A percentile compares a stretch with the other conserved stretches of the same genome.
Evolutionary conservation across 2,329 filamentous ascomycete species (phyloP).

Genomic region (Fusarium metavorans): DNA sequence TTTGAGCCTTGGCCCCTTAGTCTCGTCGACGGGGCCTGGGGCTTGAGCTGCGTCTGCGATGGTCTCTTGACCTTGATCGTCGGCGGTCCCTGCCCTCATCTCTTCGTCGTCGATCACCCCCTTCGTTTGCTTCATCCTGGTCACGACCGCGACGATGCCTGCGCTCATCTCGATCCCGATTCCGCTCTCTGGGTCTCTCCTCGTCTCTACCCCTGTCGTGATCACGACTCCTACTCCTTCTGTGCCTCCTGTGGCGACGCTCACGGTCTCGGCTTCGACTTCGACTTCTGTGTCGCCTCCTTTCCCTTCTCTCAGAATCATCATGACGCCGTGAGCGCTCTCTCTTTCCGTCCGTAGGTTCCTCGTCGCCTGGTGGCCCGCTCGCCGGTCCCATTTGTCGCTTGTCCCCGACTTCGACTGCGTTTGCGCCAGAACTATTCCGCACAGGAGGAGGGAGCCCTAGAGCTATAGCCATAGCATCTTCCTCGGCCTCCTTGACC

Average conservation of each 20-base stretch:
- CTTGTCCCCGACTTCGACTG: conserved; percentile 69
- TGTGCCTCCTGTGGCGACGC: conserved; percentile 47
- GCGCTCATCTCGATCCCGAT: conserved; percentile 22
- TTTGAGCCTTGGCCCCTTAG: not conserved
- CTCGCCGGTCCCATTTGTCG: conserved; percentile 50
- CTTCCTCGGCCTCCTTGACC: conserved; percentile 92
- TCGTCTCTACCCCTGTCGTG: conserved; percentile 35
- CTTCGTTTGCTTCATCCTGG: conserved; percentile 18
- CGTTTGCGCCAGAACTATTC: conserved; percentile 72
- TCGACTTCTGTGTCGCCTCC: conserved; percentile 52
- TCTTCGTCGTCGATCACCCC: conserved; percentile 28
- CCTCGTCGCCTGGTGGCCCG: conserved; percentile 40
- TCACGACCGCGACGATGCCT: conserved; percentile 24
- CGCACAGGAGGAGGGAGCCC: conserved; percentile 79
- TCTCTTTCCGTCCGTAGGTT: conserved; percentile 41
- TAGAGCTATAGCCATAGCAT: conserved; percentile 85
- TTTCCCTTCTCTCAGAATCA: conserved; percentile 48
- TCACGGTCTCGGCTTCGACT: conserved; percentile 50
- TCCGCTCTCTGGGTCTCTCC: conserved; percentile 21
- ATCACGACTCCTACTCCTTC: conserved; percentile 50
- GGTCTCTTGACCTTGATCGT: conserved; percentile 37
- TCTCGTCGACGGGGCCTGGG: conserved; percentile 26
- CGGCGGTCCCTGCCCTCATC: conserved; percentile 39
- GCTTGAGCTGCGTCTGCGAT: conserved; percentile 30
- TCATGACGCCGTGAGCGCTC: conserved; percentile 49